phyloP scores from a whole-genome alignment of 2,329 filamentous ascomycete genomes.

The Didymella pomorum region DNA sequence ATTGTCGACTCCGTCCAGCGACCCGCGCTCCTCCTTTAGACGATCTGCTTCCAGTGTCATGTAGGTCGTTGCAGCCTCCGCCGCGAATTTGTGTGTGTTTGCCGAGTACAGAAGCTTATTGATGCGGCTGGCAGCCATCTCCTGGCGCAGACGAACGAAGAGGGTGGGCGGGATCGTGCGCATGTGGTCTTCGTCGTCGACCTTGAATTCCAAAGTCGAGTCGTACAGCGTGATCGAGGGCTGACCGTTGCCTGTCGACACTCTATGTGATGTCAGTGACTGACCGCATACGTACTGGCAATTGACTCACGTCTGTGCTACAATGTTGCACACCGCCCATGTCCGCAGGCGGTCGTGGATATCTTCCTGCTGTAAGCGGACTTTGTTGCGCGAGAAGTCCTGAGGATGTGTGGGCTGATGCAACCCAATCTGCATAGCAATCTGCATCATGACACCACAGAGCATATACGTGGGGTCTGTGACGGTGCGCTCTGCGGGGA shows the following conservation, averaged over 20 bases:
- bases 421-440: constrained; percentile 82
- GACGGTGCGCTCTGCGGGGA: constrained; percentile 81
- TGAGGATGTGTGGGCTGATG: constrained; percentile 83
- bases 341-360: constrained; percentile 80
- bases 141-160: constrained; percentile 49
- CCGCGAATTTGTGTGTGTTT: constrained; percentile 43
- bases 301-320: constrained; percentile 69
- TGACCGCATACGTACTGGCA: neutral
- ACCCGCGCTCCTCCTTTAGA: constrained; percentile 45
- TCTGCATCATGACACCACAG: constrained; percentile 85
- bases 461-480: constrained; percentile 84
- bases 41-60: constrained; percentile 49
- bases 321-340: constrained; percentile 87
- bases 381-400: constrained; percentile 78
- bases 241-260: constrained; percentile 85
- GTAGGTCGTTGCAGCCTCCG: constrained; percentile 43
- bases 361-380: constrained; percentile 80
- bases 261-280: constrained; percentile 53
- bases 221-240: constrained; percentile 80
- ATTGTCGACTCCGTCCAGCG: constrained; percentile 46
- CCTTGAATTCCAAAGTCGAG: constrained; percentile 66
- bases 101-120: constrained; percentile 49
- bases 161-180: constrained; percentile 46
- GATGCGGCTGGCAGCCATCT: constrained; percentile 51
- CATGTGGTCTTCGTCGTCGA: constrained; percentile 50